phyloP scores from a whole-genome alignment of 805 yeast genomes.

The Candida railenensis region DNA sequence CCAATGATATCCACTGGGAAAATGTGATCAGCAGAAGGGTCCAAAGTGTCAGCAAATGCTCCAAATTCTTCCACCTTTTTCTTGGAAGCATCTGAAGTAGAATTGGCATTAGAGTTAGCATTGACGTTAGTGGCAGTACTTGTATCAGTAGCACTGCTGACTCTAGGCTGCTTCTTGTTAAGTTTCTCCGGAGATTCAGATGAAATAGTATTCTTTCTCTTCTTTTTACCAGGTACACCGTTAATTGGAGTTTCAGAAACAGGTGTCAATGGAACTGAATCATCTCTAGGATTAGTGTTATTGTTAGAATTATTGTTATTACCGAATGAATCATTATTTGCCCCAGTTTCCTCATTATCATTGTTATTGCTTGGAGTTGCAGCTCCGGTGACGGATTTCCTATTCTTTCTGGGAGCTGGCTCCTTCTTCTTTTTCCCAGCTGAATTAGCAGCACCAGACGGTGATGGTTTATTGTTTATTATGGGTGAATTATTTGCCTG shows the following conservation, averaged over 20 bases:
- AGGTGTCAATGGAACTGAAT: constrained; percentile 40
- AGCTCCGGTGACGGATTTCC: constrained; percentile 28
- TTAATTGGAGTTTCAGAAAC: constrained; percentile 34
- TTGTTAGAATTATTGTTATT: not conserved
- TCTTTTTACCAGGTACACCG: constrained; percentile 18
- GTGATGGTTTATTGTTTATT: constrained; percentile 34
- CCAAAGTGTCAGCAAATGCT: constrained; percentile 2
- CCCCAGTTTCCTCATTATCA: not conserved
- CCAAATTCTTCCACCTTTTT: constrained; percentile 20
- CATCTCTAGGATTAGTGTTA: constrained; percentile 27
- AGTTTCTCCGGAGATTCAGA: constrained; percentile 37
- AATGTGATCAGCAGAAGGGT: constrained; percentile 24
- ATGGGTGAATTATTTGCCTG: constrained; percentile 31
- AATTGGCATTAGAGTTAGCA: not conserved
- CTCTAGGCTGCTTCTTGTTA: constrained; percentile 7
- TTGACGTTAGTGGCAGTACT: constrained; percentile 10
- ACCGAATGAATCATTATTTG: not conserved
- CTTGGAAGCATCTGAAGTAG: not conserved
- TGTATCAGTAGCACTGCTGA: constrained; percentile 15
- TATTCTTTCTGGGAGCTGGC: constrained; percentile 26
- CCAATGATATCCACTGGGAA: constrained; percentile 36
- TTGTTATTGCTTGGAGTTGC: not conserved
- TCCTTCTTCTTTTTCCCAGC: constrained; percentile 27
- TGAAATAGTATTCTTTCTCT: constrained; percentile 24
- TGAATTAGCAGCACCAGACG: constrained; percentile 15